Conservation (phyloP, 1,284 basidiomycete species). For the Golubevia pallescens region DNA sequence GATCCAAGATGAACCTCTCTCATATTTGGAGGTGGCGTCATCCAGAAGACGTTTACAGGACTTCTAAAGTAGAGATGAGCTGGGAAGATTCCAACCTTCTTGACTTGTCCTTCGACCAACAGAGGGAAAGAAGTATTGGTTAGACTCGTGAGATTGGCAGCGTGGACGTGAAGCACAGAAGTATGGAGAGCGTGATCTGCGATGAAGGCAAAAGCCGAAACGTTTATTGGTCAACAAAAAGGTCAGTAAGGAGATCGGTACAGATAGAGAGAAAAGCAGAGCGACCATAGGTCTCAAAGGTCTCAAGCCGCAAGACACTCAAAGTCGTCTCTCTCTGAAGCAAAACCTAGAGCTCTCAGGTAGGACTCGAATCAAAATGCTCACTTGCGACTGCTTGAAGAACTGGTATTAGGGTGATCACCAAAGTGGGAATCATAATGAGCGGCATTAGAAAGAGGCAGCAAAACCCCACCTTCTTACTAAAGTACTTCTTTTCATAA, state of each 20-base stretch:
- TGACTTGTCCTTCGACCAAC: conserved; percentile 55
- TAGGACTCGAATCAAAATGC: no score
- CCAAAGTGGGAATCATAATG: conserved; percentile 37
- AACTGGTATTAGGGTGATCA: conserved; percentile 59
- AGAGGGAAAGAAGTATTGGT: conserved; percentile 59
- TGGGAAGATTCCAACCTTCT: conserved; percentile 65
- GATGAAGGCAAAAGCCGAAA: no score
- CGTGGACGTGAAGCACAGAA: conserved; percentile 51
- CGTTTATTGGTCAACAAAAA: no score
- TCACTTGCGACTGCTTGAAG: conserved; percentile 53
- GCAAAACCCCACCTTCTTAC: conserved; percentile 51
- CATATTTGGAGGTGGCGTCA: conserved; percentile 42
- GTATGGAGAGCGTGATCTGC: conserved; percentile 58
- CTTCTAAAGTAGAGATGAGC: conserved; percentile 62
- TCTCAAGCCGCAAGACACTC: no score
- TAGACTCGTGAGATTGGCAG: conserved; percentile 61
- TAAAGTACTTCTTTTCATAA: conserved; percentile 58
- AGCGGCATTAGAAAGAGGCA: conserved; percentile 44
- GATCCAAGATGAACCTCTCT: conserved; percentile 57
- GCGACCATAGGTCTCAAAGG: no score
- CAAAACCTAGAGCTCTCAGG: no score
- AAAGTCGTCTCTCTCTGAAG: no score
- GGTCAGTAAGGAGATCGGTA: no score
- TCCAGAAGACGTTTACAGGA: conserved; percentile 63
- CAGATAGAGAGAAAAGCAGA: no score